These are phyloP conservation scores for Candida pseudofarinosa DNA, from an alignment of 805 yeast genomes.

Conservation along the genomic window DNA sequence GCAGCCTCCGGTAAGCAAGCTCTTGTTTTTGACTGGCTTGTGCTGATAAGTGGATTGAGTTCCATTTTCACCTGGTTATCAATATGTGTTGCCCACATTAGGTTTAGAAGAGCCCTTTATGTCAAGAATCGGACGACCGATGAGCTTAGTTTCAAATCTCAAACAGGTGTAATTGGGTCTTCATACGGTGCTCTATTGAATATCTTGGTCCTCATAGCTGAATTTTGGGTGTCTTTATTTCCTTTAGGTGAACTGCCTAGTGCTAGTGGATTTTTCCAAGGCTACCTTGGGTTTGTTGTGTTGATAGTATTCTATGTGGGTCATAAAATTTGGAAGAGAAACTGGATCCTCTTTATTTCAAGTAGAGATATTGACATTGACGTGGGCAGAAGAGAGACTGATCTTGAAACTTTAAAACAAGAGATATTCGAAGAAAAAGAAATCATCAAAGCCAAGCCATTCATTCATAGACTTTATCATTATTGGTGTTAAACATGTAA, in stretches of 20 bases:
- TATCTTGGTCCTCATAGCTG: slow-evolving; percentile 36
- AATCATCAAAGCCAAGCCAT: slow-evolving; percentile 29
- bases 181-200: slow-evolving; percentile 27
- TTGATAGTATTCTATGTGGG: slow-evolving; percentile 34
- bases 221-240: slow-evolving; percentile 40
- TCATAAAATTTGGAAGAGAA: slow-evolving; percentile 36
- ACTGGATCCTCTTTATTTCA: slow-evolving; percentile 33
- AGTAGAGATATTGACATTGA: slow-evolving; percentile 38
- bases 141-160: slow-evolving; percentile 34
- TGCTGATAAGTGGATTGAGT: slow-evolving; percentile 39
- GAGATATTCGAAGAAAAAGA: slow-evolving; percentile 31
- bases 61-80: slow-evolving; percentile 41
- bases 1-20: slow-evolving; percentile 41
- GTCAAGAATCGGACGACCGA: slow-evolving; percentile 32
- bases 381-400: slow-evolving; percentile 41
- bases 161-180: slow-evolving; percentile 36
- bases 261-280: slow-evolving; percentile 31
- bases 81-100: slow-evolving; percentile 35
- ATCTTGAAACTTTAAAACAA: slow-evolving; percentile 34
- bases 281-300: slow-evolving; percentile 36
- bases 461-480: slow-evolving; percentile 28
- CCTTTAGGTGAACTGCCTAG: slow-evolving; percentile 35
- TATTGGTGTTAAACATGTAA: slow-evolving; percentile 28
- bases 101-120: slow-evolving; percentile 36
- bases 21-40: slow-evolving; percentile 36